Conservation (phyloP, 345 rosid genomes). For the Eutrema yunnanense region DNA sequence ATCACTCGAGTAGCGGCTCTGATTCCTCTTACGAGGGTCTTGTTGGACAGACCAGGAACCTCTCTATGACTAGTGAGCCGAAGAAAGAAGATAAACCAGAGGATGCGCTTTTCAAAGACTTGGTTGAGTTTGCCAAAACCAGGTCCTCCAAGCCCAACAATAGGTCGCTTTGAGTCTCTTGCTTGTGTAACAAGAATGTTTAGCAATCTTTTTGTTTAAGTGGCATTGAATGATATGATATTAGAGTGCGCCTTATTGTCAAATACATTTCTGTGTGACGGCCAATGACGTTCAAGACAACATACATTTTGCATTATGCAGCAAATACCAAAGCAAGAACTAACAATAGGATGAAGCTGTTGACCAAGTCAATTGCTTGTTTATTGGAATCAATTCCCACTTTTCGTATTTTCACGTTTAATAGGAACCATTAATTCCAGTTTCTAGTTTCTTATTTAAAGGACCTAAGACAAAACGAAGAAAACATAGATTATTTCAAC, state of each 20-base stretch:
- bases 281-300: background rate
- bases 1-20: conserved; percentile 47
- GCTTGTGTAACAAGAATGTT: conserved; percentile 8
- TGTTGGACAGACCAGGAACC: conserved; percentile 53
- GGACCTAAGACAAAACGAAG: background rate
- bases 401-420: too few species aligned
- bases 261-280: background rate
- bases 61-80: conserved; percentile 39
- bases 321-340: background rate
- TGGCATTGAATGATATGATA: conserved; percentile 1
- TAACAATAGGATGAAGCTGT: background rate
- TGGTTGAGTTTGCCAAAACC: conserved; percentile 83
- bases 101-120: conserved; percentile 79
- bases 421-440: too few species aligned
- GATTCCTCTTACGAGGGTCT: conserved; percentile 52
- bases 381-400: background rate
- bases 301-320: background rate
- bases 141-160: conserved; percentile 56
- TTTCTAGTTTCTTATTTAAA: background rate
- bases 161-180: conserved; percentile 42
- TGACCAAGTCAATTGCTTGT: background rate
- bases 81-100: conserved; percentile 58
- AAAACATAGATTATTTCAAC: background rate
- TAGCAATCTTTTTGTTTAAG: background rate
- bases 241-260: background rate